Evolutionary conservation across 345 rosid genomes (phyloP), one percentile per base, ranked within the genome.

Genomic region (Excoecaria cochinchinensis): DNA sequence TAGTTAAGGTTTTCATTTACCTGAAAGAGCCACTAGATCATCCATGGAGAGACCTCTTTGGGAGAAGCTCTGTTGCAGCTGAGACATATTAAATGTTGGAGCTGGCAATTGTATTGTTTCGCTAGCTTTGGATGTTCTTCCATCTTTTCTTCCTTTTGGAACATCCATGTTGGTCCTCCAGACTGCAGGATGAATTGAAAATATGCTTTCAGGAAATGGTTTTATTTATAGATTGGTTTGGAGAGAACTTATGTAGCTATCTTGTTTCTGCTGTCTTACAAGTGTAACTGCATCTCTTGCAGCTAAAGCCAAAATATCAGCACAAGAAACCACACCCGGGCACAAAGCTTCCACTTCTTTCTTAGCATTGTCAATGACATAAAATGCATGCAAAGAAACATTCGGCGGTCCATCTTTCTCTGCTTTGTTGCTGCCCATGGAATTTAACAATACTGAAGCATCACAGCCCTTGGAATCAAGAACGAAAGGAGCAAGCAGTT

Each of bases 141-240:
- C 89, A 52, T 84, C 89, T 71, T 84, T 86, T 76, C 87, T 82
- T 55, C 86, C 89, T 71, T 86, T 82, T 0, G 87, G 84, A 69
- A 86, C 87, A 46, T 78, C 77, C 87, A 86, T 38, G 83, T 82
- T 72, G 87, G 89, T 50, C 87, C 89, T 73, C 87, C 87, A 40
- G 87, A 69, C 89, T 84, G 79, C 65, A 68, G 62, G 9, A 77
- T 66, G 57, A 66, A 77, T 59, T 69, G 48, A 73, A 69, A 46
- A n/a, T 31, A 48, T 48, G 46, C 21, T 5, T 51, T 44, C 24
- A 51, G 58, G 8, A 51, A 25, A 61, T 44, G 11, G 21, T 31
- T 63, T 31, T 31, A 31, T 31, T 63, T 63, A 63, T 3, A 40
- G 51, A 42, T 17, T 11, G 1, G 19, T 4, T 17, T 17, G 4